Base-by-base conservation (phyloP, 208 protist genomes). In the Acanthamoeba sp. region DNA sequence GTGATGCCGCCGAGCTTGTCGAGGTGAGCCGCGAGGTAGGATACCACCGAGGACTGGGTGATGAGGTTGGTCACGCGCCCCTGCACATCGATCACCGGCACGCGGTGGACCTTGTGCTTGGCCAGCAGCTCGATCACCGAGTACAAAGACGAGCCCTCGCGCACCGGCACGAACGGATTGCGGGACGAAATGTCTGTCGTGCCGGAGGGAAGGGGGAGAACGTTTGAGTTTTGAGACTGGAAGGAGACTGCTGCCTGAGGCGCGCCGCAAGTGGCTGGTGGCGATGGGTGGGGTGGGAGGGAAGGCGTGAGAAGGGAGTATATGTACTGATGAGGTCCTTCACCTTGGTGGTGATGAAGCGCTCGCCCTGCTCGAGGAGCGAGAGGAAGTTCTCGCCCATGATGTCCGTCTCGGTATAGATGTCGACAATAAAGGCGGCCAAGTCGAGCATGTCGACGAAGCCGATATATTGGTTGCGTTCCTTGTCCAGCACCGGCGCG, bases 41-140 rank as follows among this genome's bases (percentile, higher is more conserved):
- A 29, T 16, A 84, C 14, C 42, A 84, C 73, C 22, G 73, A 42
- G 6, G 73, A 84, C 14, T 84, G 73, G 7, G 73, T 84, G 40
- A 84, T 4, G 42, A 84, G 36, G 36, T 84, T 84, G 22, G 20
- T 52, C 40, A 84, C 73, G 36, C 42, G 36, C 0, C 73, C 73
- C 32, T 84, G 40, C 0, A 55, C 5, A 20, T 84, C 42, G 40
- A 84, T 52, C 20, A 84, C 42, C 27, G 73, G 73, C 36, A 84
- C 73, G 73, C 73, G 73, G 73, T 84, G 73, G 32, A 84, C 73
- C n/a, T 52, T 22, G 36, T 84, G 36, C 73, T 84, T 84, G 29
- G 40, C 73, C 24, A 84, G 36, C 27, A 84, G 36, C 14, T 84
- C 73, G 40, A 84, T 32, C 18, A 84, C 73, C 7, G 36, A 52